Evolutionary conservation across 139 green algal species (phyloP).

Genomic region (Coelastrella sp.): DNA sequence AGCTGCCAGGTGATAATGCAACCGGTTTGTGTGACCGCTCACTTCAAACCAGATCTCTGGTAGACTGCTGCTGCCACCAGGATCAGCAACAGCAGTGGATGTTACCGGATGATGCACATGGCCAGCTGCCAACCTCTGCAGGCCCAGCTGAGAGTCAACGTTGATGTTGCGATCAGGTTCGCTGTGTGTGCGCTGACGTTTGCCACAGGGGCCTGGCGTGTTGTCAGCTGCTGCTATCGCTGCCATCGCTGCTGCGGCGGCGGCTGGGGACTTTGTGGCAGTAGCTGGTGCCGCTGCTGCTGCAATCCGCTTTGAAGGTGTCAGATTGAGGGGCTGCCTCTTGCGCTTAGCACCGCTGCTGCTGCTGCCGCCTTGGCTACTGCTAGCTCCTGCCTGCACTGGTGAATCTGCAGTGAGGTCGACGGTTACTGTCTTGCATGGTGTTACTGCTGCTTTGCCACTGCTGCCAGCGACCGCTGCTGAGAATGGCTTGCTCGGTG

Average conservation of each 20-base stretch:
- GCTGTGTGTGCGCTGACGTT: neutral
- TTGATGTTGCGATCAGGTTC: too few relatives aligned
- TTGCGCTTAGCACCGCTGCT: neutral
- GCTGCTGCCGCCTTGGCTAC: neutral
- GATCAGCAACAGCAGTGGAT: neutral
- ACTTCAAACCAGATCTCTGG: constrained; percentile 79
- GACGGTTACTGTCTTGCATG: neutral
- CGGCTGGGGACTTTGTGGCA: neutral
- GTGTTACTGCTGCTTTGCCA: neutral
- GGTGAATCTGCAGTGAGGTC: constrained; percentile 41
- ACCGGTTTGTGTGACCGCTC: constrained; percentile 72
- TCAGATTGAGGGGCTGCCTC: neutral
- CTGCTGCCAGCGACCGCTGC: too few relatives aligned
- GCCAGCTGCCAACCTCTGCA: neutral
- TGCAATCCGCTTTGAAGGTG: neutral
- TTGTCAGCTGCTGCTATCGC: neutral
- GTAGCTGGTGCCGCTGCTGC: constrained; percentile 1
- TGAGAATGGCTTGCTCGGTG: too few relatives aligned
- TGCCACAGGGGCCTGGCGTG: neutral
- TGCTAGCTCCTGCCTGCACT: neutral
- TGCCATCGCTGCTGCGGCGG: constrained; percentile 6
- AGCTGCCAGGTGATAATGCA: constrained; percentile 81
- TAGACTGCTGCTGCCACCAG: constrained; percentile 31
- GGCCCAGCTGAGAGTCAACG: too few relatives aligned
- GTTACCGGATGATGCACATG: neutral